Base-by-base conservation (phyloP, 176 grass and related monocot species). In the Calamus simplicifolius region DNA sequence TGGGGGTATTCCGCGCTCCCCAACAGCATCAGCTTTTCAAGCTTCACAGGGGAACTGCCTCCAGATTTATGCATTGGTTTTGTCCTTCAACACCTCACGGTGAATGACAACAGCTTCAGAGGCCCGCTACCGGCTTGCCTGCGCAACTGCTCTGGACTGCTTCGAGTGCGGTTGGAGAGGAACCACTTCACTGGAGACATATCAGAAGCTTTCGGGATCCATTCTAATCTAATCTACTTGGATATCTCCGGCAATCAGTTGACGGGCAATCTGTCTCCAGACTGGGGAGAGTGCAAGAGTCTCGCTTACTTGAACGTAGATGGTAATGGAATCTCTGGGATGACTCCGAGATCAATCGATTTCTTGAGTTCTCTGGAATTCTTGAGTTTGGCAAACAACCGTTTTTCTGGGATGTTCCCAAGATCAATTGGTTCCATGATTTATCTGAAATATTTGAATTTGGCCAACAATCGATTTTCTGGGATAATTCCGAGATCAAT, bases 311-410 rank as follows among this genome's bases (percentile, higher is more conserved):
- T 96, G 48, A 65, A 84, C 73, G 1, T 96, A 50, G 78, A 68
- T 14, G 68, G 75, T 27, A 90, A 96, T 53, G 55, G 50, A 19
- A 96, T 96, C 54, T 48, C 86, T 3, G 86, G 91, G 1, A 23
- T 23, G 8, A 90, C 90, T 18, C 86, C 91, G 0, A 58, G 56
- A 21, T 48, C 64, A 19, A 79, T 77, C 54, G 28, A 64, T 0
- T 56, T 14, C 31, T 69, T 85, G 30, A 5, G 53, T 2, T 76
- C 62, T 16, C 23, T 96, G 49, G 50, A 66, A 29, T 86, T 85
- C 27, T 19, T 87, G 28, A 81, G 72, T 54, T 72, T 87, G 49
- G 69, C 79, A 1, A 80, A 69, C 19, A 90, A 96, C 49, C 23
- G 7, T 12, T 75, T 90, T 21, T 16, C 50, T 49, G 83, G 83